phyloP scores from a whole-genome alignment of 129 eudicot species.

The Dittrichia graveolens region DNA sequence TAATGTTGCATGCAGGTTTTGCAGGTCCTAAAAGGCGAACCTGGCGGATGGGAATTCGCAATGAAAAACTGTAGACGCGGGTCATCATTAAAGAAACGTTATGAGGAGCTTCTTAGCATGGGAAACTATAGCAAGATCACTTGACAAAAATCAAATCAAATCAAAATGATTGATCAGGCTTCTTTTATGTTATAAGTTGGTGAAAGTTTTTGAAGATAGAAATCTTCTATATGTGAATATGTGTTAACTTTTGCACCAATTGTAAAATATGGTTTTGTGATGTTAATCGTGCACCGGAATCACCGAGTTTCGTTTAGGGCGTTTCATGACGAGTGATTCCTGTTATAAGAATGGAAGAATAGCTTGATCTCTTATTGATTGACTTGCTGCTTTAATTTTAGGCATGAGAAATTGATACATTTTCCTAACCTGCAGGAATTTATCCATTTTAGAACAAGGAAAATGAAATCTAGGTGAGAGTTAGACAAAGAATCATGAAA shows the following conservation, averaged over 20 bases:
- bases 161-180: conserved; percentile 22
- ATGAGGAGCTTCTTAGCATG: conserved; percentile 60
- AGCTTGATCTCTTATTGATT: not conserved
- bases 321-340: not conserved
- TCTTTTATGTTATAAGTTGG: conserved; percentile 4
- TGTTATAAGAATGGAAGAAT: conserved; percentile 14
- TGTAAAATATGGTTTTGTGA: conserved; percentile 17
- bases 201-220: conserved; percentile 28
- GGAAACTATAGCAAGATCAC: conserved; percentile 39
- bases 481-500: too few relatives aligned
- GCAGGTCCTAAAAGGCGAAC: conserved; percentile 72
- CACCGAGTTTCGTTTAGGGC: conserved; percentile 2
- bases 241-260: not conserved
- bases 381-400: not conserved
- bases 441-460: too few relatives aligned
- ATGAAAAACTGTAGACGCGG: conserved; percentile 55
- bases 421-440: too few relatives aligned
- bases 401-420: not conserved
- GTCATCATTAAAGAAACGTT: conserved; percentile 65
- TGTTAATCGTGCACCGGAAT: not conserved
- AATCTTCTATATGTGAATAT: conserved; percentile 29
- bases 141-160: conserved; percentile 21
- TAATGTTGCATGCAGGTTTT: conserved; percentile 51
- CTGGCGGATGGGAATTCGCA: conserved; percentile 60
- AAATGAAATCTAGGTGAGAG: too few relatives aligned